These are phyloP conservation scores for Botrytis fabae DNA, from an alignment of 2,329 filamentous ascomycete species.

Conservation along the genomic window DNA sequence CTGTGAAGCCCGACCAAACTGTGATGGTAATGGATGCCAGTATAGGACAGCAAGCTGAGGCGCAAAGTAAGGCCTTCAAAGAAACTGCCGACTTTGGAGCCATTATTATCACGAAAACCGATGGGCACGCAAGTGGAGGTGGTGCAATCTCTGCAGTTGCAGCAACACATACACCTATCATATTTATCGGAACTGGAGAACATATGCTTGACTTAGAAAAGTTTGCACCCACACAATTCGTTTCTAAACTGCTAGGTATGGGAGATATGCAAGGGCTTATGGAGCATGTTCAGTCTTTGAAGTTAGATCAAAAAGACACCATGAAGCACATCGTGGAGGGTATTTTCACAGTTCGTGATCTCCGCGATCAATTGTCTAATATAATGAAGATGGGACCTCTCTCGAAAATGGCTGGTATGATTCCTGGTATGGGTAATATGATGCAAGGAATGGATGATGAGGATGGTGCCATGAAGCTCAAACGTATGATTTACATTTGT, in stretches of 20 bases:
- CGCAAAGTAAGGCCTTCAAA: constrained; percentile 95
- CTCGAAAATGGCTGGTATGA: constrained; percentile 98
- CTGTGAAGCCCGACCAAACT: constrained; percentile 90
- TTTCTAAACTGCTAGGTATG: constrained; percentile 94
- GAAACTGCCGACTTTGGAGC: constrained; percentile 95
- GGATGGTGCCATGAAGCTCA: constrained; percentile 88
- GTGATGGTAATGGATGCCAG: constrained; percentile 98
- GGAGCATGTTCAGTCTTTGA: constrained; percentile 93
- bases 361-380: constrained; percentile 92
- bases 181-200: constrained; percentile 96
- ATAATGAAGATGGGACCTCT: constrained; percentile 99
- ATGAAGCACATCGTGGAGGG: constrained; percentile 99
- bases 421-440: constrained; percentile 88
- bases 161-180: constrained; percentile 93
- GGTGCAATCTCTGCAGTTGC: constrained; percentile 97
- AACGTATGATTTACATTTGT: constrained; percentile 98
- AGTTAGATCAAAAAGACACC: constrained; percentile 95
- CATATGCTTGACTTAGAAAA: constrained; percentile 94
- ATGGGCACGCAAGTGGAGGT: constrained; percentile 91
- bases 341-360: constrained; percentile 91
- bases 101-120: constrained; percentile 98
- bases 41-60: constrained; percentile 93
- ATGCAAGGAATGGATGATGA: constrained; percentile 98
- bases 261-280: constrained; percentile 94
- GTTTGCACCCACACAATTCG: constrained; percentile 89